Conservation (phyloP, 2,329 filamentous ascomycete genomes). For the Fusarium marasasianum region DNA sequence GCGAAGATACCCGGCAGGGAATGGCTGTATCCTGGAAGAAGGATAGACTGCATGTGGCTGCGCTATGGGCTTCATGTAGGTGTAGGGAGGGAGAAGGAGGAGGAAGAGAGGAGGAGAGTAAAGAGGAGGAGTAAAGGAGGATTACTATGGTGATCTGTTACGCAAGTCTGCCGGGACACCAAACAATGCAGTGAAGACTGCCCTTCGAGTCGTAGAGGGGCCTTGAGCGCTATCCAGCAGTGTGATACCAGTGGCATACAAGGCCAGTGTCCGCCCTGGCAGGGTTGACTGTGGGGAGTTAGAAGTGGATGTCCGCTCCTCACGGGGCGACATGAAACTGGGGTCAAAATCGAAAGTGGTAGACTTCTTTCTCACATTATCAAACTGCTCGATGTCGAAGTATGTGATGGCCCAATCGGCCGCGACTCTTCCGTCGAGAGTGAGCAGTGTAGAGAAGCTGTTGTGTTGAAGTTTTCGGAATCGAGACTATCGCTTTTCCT, state of each 20-base stretch:
- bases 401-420: not conserved
- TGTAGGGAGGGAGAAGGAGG: not conserved
- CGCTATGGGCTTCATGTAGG: not conserved
- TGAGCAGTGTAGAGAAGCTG: not conserved
- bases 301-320: not conserved
- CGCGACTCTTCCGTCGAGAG: not conserved
- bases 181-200: not conserved
- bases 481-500: rapidly evolving
- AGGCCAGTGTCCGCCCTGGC: not conserved
- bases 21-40: not conserved
- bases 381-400: not conserved
- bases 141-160: not conserved
- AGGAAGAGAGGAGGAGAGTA: not conserved
- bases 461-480: not conserved
- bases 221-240: not conserved
- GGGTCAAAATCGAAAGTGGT: not conserved
- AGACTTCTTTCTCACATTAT: not conserved
- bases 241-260: not conserved
- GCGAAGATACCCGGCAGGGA: not conserved
- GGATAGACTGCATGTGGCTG: not conserved
- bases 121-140: no score
- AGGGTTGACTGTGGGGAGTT: not conserved
- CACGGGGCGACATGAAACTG: not conserved
- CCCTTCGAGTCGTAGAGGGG: not conserved
- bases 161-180: not conserved